These are phyloP conservation scores for Stygiomarasmius scandens DNA, from an alignment of 1,284 basidiomycete genomes.

Conservation along the genomic window DNA sequence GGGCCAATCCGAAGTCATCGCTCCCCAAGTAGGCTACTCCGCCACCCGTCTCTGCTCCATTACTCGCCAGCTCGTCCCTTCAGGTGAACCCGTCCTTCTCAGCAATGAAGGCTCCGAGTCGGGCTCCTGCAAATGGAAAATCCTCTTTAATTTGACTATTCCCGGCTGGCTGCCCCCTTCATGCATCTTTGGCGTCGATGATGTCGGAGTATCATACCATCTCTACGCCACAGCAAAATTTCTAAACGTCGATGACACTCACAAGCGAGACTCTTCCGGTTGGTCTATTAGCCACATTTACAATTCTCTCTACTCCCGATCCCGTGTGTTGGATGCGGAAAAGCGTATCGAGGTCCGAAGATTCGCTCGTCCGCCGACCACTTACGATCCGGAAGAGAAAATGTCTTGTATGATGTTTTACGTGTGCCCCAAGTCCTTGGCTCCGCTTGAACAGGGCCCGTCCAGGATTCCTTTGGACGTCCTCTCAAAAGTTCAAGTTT, in stretches of 20 bases:
- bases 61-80: conserved; percentile 58
- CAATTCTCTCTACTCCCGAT: conserved; percentile 45
- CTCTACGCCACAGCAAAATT: conserved; percentile 70
- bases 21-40: conserved; percentile 60
- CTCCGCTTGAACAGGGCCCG: conserved; percentile 14
- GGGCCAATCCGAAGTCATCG: conserved; percentile 71
- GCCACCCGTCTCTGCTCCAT: conserved; percentile 66
- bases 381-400: conserved; percentile 21
- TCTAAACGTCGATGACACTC: conserved; percentile 42
- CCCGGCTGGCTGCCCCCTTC: conserved; percentile 79
- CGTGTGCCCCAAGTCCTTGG: conserved; percentile 38
- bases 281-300: conserved; percentile 54
- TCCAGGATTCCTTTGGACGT: conserved; percentile 51
- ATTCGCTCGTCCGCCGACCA: conserved; percentile 41
- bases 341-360: conserved; percentile 48
- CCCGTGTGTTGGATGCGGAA: conserved; percentile 36
- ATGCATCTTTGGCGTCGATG: conserved; percentile 49
- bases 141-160: conserved; percentile 70
- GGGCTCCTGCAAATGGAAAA: conserved; percentile 61
- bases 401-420: not conserved
- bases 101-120: conserved; percentile 59
- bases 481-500: conserved; percentile 61
- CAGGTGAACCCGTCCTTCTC: conserved; percentile 54
- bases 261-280: conserved; percentile 22
- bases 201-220: conserved; percentile 62